Conservation (phyloP, 768 basidiomycete species). For the Leucocoprinus leucothites region DNA sequence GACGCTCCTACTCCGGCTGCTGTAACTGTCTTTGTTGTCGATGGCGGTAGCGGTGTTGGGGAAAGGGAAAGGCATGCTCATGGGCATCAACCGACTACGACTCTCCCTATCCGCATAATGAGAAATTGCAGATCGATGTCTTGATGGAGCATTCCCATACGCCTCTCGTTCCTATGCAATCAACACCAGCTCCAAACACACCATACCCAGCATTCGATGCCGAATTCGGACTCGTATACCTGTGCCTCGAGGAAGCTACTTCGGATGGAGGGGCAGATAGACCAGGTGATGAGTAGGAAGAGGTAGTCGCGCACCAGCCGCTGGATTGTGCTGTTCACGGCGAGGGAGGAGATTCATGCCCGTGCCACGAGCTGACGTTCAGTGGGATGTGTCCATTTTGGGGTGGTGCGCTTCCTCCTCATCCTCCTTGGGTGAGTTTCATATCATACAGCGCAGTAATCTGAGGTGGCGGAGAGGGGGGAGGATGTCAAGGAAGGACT, state of each 20-base stretch:
- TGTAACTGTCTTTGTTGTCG: no score
- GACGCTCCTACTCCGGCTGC: no score
- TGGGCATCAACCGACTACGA: slow-evolving; percentile 9
- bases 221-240: no score
- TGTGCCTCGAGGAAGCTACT: not conserved
- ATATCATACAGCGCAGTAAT: no score
- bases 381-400: not conserved
- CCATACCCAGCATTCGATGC: not conserved
- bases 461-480: not conserved
- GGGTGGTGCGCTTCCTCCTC: not conserved
- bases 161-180: slow-evolving; percentile 24
- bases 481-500: not conserved
- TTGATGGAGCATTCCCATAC: not conserved
- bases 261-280: slow-evolving; percentile 4
- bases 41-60: no score
- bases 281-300: slow-evolving; percentile 7
- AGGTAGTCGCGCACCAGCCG: no score
- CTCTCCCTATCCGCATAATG: no score
- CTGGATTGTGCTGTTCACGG: no score
- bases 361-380: not conserved
- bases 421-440: no score
- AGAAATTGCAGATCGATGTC: no score
- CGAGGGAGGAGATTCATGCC: no score
- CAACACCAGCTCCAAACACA: not conserved
- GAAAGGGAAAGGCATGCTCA: no score